Percentiles rank a stretch among this genome's conserved stretches.
Conservation (phyloP, 257 asterid genomes). For the Rauvolfia tetraphylla region DNA sequence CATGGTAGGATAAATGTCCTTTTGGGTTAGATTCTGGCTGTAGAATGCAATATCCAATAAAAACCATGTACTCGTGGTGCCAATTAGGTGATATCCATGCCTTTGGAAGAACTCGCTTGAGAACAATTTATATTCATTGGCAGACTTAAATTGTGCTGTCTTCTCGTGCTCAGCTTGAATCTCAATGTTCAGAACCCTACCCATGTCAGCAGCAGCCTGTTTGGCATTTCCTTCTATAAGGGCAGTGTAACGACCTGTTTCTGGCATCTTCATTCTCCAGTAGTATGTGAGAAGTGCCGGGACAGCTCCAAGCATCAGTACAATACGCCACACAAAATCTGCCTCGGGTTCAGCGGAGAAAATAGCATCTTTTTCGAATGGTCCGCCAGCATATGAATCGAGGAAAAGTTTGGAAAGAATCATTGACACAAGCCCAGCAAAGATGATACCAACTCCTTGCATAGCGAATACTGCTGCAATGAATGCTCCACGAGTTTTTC, state of each 20-base stretch:
- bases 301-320: conserved; percentile 29
- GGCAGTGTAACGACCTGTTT: conserved; percentile 34
- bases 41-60: conserved; percentile 30
- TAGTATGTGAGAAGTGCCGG: conserved; percentile 29
- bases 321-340: conserved; percentile 26
- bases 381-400: neutral
- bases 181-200: conserved; percentile 18
- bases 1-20: conserved; percentile 28
- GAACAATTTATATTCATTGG: conserved; percentile 22
- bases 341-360: conserved; percentile 25
- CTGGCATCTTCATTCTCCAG: conserved; percentile 39
- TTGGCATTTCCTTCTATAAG: conserved; percentile 29
- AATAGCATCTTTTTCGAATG: neutral
- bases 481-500: conserved; percentile 27
- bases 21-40: conserved; percentile 31
- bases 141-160: conserved; percentile 18
- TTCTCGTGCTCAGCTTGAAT: conserved; percentile 29
- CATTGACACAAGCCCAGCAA: conserved; percentile 33
- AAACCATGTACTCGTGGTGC: conserved; percentile 29
- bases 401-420: conserved; percentile 21
- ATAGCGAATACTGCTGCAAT: conserved; percentile 34
- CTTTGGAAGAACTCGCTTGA: conserved; percentile 20
- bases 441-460: conserved; percentile 35
- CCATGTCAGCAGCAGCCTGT: conserved; percentile 33
- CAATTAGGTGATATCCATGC: conserved; percentile 29